Base-by-base conservation (phyloP, 2,329 filamentous ascomycete species). In the Xylaria sp. region DNA sequence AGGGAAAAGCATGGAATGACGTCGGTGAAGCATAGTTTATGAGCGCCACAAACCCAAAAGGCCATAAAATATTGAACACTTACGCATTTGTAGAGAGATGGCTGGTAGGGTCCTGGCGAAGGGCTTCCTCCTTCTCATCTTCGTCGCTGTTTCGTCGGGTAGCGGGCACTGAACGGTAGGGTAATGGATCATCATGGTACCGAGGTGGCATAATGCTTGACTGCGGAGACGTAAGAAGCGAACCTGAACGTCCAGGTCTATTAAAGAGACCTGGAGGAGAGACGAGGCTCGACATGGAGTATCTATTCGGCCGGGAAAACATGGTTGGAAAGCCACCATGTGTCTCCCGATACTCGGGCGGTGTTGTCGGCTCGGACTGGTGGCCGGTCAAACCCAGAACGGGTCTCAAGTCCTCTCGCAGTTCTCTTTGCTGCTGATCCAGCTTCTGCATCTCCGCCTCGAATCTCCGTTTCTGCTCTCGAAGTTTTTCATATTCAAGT, bases 291-390 rank as follows among this genome's bases (percentile, higher is more conserved):
- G 94, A 94, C 68, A 92, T 92, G 61, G 95, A 97, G 82, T 97
- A 95, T 69, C 94, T 89, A 77, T 94, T 94, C 49, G 93, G 92
- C 47, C 93, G 89, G 62, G 93, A 93, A 77, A 96, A 92, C 72
- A 92, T 89, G 74, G 89, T 89, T 63, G 92, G 89, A 75, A 97
- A 95, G 49, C 90, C 90, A 68, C 88, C 84, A 65, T 79, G 79
- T 13, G 82, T 89, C 71, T 97, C 93, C 73, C 90, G 90, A 79
- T 96, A 95, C 79, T 98, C 96, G 36, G 96, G 96, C 25, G 96
- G 96, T 25, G 96, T 99, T 1, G 96, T 97, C 17, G 96, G 96
- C 81, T 98, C 95, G 73, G 93, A 97, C 77, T 96, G 92, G 74
- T 94, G 92, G 61, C 92, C 92, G 67, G 89, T 84, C 68, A 85